phyloP scores from a whole-genome alignment of 2,329 filamentous ascomycete species.

The Claviceps sp. region DNA sequence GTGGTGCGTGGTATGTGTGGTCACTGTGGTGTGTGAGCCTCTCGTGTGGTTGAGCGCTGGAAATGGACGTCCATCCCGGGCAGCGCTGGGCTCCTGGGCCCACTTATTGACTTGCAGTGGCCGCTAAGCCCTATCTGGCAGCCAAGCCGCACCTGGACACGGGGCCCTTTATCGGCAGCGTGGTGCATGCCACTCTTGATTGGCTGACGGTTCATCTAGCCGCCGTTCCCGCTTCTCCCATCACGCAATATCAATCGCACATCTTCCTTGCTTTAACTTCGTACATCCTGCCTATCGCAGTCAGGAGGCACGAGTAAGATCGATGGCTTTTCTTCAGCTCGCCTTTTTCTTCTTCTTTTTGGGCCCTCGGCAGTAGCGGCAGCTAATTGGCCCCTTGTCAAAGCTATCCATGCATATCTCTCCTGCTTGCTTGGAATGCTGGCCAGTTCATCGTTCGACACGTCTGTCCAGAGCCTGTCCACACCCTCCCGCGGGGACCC shows the following conservation, averaged over 20 bases:
- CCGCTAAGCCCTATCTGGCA: slow-evolving; percentile 18
- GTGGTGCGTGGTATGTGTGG: neutral
- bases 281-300: neutral
- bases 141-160: slow-evolving; percentile 14
- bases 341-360: neutral
- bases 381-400: neutral
- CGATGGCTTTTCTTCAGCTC: neutral
- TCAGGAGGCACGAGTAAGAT: neutral
- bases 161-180: neutral
- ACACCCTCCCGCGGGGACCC: too few relatives aligned
- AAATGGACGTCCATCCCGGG: neutral
- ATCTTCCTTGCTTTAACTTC: neutral
- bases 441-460: too few relatives aligned
- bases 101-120: neutral
- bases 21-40: neutral
- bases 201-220: neutral
- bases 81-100: neutral
- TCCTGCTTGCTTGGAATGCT: neutral
- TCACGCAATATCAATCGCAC: neutral
- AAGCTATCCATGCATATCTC: neutral
- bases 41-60: neutral
- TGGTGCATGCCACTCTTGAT: neutral
- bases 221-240: neutral
- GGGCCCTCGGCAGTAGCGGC: neutral
- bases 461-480: too few relatives aligned